Evolutionary conservation across 2,329 filamentous ascomycete genomes (phyloP).

Genomic region (Apiospora marii): DNA sequence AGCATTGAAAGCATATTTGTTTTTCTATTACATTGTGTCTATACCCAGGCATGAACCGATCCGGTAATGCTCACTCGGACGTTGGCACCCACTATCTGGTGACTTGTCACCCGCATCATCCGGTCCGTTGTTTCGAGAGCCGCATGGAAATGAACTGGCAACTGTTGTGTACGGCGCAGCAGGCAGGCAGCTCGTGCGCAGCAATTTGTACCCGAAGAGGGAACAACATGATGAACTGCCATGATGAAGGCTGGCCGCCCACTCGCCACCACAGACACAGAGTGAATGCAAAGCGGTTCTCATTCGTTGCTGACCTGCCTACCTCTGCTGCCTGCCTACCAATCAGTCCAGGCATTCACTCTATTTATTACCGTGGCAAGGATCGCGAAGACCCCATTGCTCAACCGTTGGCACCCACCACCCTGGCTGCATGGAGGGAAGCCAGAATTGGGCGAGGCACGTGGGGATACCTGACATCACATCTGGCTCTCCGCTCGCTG

Average conservation of each 20-base stretch:
- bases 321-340: not conserved
- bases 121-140: constrained; percentile 16
- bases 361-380: not conserved
- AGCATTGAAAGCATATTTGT: not conserved
- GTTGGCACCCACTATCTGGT: not conserved
- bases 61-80: not conserved
- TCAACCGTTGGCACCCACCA: not conserved
- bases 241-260: not conserved
- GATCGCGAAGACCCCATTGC: not conserved
- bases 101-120: constrained; percentile 16
- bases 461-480: constrained; percentile 16
- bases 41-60: not conserved
- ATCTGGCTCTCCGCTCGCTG: not conserved
- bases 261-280: not conserved
- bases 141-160: not conserved
- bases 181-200: not conserved
- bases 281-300: not conserved
- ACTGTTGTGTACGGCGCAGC: not conserved
- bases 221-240: not conserved
- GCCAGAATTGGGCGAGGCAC: not conserved
- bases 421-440: not conserved
- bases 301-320: not conserved
- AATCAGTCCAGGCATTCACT: not conserved
- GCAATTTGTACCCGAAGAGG: not conserved
- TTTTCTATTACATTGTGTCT: not conserved